phyloP scores from a whole-genome alignment of 192 early-diverging fungal species.

The Backusella psychrophila region DNA sequence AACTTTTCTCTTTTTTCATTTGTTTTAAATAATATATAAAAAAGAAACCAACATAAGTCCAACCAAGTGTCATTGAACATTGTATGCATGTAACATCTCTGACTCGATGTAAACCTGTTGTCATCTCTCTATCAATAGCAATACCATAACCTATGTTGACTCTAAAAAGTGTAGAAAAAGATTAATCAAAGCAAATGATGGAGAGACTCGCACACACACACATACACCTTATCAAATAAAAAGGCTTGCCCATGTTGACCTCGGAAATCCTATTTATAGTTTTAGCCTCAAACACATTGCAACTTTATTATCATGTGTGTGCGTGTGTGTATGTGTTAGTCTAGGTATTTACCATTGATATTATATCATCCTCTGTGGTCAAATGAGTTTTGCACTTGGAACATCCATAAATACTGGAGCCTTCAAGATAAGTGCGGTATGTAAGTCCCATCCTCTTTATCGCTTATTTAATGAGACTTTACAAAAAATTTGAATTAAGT shows the following conservation, averaged over 20 bases:
- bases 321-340: neutral
- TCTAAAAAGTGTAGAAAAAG: neutral
- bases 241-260: conserved; percentile 33
- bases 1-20: neutral
- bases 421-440: conserved; percentile 33
- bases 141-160: conserved; percentile 29
- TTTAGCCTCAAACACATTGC: neutral
- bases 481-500: neutral
- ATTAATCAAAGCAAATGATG: neutral
- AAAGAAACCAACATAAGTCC: conserved; percentile 31
- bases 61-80: conserved; percentile 31
- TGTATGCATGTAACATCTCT: conserved; percentile 26
- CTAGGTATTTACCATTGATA: conserved; percentile 22
- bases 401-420: conserved; percentile 27
- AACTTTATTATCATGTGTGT: neutral
- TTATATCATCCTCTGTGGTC: conserved; percentile 21
- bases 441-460: conserved; percentile 26
- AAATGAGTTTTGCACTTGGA: conserved; percentile 26
- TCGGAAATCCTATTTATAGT: conserved; percentile 28
- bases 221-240: conserved; percentile 20
- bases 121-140: conserved; percentile 26
- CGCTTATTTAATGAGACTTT: neutral
- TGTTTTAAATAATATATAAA: neutral
- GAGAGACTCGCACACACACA: neutral
- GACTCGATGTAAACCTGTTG: conserved; percentile 28